Evolutionary conservation across 108 stramenopile species (phyloP), one percentile per base, ranked within the genome.

Genomic region (Epipyxis sp.): DNA sequence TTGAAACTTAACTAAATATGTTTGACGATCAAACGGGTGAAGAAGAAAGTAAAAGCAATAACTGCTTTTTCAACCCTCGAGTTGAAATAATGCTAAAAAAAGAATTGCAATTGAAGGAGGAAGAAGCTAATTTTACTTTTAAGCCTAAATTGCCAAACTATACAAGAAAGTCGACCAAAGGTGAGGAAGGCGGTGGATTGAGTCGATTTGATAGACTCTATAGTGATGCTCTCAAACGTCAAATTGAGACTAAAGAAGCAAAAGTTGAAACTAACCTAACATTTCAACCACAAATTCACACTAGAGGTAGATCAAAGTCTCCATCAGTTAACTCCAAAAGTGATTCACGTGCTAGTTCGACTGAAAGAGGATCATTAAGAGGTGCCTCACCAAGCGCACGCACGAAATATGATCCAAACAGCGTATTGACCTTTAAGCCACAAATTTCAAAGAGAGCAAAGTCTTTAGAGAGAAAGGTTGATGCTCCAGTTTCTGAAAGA

Each of bases 121-220:
- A 65, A 35, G 61, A 65, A 65, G 61, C 61, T 6, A 29, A 65
- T 10, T 65, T 13, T 10, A 65, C 61, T 37, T 65, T 13, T 65
- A 29, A 37, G 27, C 61, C 61, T 29, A 16, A 65, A 65, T 29
- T 65, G 10, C 10, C 10, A 10, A 10, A 16, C 6, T 65, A 3
- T 37, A 13, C 27, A 32, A 65, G 35, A 37, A 32, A 32, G 6
- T 32, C 10, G 27, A 10, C 61, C 34, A 35, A 35, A 32, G 61
- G 6, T 13, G 35, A 13, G 10, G 25, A 65, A 35, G 61, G 34
- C 10, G 61, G 10, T 6, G 35, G 34, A 6, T 16, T 32, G 25
- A 65, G 35, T 65, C 27, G 61, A 3, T 65, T 65, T 65, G 61
- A 65, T 32, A 65, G 34, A 32, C 61, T 65, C 35, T 65, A 65